Evolutionary conservation across 495 filamentous ascomycete genomes (phyloP), one percentile per base, ranked within the genome.

Genomic region (Apodospora peruviana): DNA sequence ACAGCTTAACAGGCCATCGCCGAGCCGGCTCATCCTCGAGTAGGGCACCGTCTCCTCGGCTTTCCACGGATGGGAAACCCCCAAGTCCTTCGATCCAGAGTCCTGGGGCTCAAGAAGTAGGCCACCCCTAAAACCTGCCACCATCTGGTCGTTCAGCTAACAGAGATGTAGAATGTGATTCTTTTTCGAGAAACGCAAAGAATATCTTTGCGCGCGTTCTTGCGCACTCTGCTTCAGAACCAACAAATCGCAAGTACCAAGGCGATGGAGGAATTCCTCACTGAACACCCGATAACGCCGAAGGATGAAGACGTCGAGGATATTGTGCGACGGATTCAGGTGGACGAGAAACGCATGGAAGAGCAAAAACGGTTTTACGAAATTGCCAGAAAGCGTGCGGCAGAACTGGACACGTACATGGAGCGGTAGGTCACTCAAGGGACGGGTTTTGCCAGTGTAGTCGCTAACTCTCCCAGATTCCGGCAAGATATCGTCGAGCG

Each of bases 331-430:
- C 77, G 93, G 21, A 95, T 90, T 58, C 80, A 76, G 3, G 86
- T 94, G 74, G 93, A 98, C 62, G 81, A 87, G 56, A 84, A 88
- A 55, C 78, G 93, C 21, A 78, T 97, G 20, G 86, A 94, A 58
- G 93, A 98, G 67, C 93, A 97, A 64, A 85, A 80, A 65, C 78
- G 78, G 45, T 98, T 98, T 65, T 98, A 95, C 70, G 91, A 98
- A 61, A 88, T 98, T 62, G 93, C 93, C 2, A 73, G 89, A 51
- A 82, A 90, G 64, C 85, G 93, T 43, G 93, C 93, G 12, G 83
- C 85, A 3, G 94, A 96, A 58, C 67, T 98, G 41, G 94, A 98
- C 70, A 86, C 95, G 7, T 96, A 96, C 61, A 98, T 98, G 93
- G 93, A 98, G 69, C 68, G 93, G 83, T 91, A 77, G 62, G 85